These are phyloP conservation scores for Angophora floribunda DNA, from an alignment of 345 rosid genomes.

Conservation along the genomic window DNA sequence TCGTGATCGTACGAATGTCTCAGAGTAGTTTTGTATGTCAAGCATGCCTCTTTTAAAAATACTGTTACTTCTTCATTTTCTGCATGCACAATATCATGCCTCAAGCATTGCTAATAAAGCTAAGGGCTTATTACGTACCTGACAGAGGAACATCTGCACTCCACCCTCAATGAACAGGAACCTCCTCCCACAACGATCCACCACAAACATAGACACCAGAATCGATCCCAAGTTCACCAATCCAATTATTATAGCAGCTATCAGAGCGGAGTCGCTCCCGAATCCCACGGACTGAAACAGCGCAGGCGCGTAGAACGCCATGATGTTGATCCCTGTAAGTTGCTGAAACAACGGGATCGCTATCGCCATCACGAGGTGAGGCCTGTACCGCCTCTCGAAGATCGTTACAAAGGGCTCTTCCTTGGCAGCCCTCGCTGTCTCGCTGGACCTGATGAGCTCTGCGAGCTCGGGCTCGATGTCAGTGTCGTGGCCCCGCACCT, in stretches of 20 bases:
- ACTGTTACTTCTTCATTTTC: neutral
- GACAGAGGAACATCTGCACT: conserved; percentile 45
- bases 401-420: conserved; percentile 42
- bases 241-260: conserved; percentile 47
- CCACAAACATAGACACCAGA: conserved; percentile 30
- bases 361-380: conserved; percentile 54
- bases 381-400: conserved; percentile 44
- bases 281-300: conserved; percentile 70
- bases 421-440: conserved; percentile 31
- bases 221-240: conserved; percentile 44
- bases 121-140: conserved; percentile 18
- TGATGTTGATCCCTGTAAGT: conserved; percentile 57
- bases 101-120: neutral
- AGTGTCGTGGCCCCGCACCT: conserved; percentile 29
- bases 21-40: neutral
- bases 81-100: neutral
- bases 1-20: neutral
- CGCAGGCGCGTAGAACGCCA: conserved; percentile 72
- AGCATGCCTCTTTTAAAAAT: neutral
- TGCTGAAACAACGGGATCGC: conserved; percentile 61
- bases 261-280: conserved; percentile 44
- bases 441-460: conserved; percentile 41
- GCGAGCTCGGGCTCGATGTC: conserved; percentile 43
- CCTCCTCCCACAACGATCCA: conserved; percentile 60
- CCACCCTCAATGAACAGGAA: conserved; percentile 55